Evolutionary conservation across 73 alveolate species (phyloP), one percentile per base, ranked within the genome.

Genomic region (Loxodes magnus): DNA sequence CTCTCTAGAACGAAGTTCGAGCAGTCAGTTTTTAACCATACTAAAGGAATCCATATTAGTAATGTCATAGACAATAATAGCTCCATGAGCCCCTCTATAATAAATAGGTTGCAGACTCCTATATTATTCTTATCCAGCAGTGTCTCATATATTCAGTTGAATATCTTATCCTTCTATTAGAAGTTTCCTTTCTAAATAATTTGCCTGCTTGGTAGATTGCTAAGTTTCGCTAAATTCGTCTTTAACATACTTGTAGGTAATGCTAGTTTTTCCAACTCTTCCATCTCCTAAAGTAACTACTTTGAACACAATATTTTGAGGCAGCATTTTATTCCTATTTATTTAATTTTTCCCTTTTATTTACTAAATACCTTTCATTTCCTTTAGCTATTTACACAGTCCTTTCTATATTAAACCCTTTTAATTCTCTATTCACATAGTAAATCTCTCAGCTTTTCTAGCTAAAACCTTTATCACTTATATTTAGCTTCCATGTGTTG

Each of bases 101-200:
- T 77, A 87, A 22, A 73, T 83, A 0, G 87, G 71, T 5, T 73
- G 56, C 28, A 87, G 55, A 4, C 94, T 88, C 50, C 84, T 84
- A 52, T 67, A 87, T 37, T 66, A 62, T 68, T 87, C 97, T 53
- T 87, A 76, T 6, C 94, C 97, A 3, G 94, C 97, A 15, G 97
- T 87, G 68, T 87, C 97, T 88, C 93, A 77, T 4, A 82, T 82
- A 17, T 71, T 71, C 24, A 82, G 64, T 22, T 69, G 53, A 37
- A 77, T 54, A n/a, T 28, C 26, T 17, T 56, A 56, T 12, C 60
- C 81, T 3, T 63, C 75, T 4, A 79, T 44, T 10, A 24, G 59
- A 25, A 84, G 77, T 5, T 54, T 36, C 29, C 79, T 79, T 34
- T 66, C 89, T 6, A 84, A 76, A 44, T 73, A 79, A 25, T 81